A percentile compares a stretch with the other conserved stretches of the same genome.
Conservation (phyloP, 768 basidiomycete genomes). For the Auricularia sp. region DNA sequence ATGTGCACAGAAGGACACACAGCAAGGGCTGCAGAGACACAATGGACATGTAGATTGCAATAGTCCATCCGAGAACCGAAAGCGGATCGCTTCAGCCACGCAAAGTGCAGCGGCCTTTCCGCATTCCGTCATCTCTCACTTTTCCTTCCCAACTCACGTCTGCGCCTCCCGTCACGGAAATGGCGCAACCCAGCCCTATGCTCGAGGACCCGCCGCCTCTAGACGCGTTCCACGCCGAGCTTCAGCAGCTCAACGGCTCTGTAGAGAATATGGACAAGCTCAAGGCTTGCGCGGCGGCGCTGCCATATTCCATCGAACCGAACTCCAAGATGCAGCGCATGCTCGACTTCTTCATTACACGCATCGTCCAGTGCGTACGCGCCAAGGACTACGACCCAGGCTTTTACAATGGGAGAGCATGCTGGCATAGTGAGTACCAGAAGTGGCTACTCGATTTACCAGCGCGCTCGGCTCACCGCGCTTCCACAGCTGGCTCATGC, state of each 20-base stretch:
- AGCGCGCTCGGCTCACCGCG: constrained; percentile 7
- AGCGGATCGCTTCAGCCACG: neutral
- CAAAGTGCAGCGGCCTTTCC: neutral
- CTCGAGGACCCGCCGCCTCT: neutral
- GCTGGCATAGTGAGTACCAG: constrained; percentile 52
- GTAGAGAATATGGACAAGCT: constrained; percentile 48
- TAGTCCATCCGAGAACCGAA: too few relatives aligned
- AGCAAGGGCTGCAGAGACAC: too few relatives aligned
- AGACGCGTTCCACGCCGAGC: neutral
- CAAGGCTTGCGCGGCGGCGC: constrained; percentile 46
- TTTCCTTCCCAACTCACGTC: neutral
- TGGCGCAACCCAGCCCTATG: neutral
- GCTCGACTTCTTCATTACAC: constrained; percentile 60
- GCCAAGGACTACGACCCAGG: constrained; percentile 79
- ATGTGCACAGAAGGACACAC: too few relatives aligned
- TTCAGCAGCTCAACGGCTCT: constrained; percentile 11
- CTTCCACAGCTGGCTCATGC: constrained; percentile 58
- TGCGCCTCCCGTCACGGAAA: neutral
- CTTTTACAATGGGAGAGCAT: constrained; percentile 73
- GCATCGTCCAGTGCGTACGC: constrained; percentile 47
- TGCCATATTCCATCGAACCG: constrained; percentile 73
- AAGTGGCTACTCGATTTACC: neutral
- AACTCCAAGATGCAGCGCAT: constrained; percentile 65
- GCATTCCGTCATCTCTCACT: neutral
- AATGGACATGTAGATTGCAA: too few relatives aligned